A percentile compares a stretch with the other conserved stretches of the same genome.
Conservation (phyloP, 2,329 filamentous ascomycete genomes). For the Fusarium mexicanum region DNA sequence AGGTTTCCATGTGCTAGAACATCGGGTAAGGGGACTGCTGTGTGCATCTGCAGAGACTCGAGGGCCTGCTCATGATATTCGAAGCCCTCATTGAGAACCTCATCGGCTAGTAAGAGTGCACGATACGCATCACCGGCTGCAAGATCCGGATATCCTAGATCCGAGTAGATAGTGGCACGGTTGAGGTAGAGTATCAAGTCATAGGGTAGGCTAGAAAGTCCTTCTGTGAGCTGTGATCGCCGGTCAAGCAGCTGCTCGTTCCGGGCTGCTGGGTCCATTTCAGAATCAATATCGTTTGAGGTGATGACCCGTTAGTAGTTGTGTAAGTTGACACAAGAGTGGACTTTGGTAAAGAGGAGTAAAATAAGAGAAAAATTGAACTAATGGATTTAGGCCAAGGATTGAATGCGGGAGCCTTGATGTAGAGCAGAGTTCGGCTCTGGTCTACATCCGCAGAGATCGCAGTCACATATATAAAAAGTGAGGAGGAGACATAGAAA, state of each 20-base stretch:
- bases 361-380: conserved; percentile 15
- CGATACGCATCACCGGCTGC: conserved; percentile 91
- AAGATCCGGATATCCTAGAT: conserved; percentile 87
- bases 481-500: not conserved
- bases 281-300: not conserved
- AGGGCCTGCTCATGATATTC: conserved; percentile 80
- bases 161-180: conserved; percentile 75
- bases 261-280: conserved; percentile 50
- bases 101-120: conserved; percentile 86
- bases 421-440: conserved; percentile 12
- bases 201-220: conserved; percentile 63
- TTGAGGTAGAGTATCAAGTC: conserved; percentile 73
- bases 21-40: conserved; percentile 51
- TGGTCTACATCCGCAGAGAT: conserved; percentile 9
- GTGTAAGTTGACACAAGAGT: conserved; percentile 10
- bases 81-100: conserved; percentile 78
- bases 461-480: conserved; percentile 1
- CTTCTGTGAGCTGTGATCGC: conserved; percentile 66
- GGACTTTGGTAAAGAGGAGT: not conserved
- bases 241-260: conserved; percentile 60
- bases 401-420: conserved; percentile 10
- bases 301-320: not conserved
- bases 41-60: conserved; percentile 57
- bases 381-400: conserved; percentile 18
- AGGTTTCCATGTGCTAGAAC: conserved; percentile 59